Evolutionary conservation across 2,329 filamentous ascomycete genomes (phyloP).

Genomic region (Claviceps sp.): DNA sequence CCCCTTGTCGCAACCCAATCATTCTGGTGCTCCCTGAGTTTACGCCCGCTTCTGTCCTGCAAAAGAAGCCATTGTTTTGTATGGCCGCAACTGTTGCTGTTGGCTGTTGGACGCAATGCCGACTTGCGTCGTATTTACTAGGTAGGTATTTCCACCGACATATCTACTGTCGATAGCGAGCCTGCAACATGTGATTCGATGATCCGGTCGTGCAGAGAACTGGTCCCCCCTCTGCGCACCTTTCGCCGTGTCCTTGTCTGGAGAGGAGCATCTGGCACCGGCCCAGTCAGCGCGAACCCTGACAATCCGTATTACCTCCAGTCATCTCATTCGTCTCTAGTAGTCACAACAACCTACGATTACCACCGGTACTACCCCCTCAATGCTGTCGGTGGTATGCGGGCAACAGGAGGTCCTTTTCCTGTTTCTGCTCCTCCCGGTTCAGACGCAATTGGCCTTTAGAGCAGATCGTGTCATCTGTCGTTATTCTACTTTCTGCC

Average conservation of each 20-base stretch:
- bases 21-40: not conserved
- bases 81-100: not conserved
- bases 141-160: conserved; percentile 2
- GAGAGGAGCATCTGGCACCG: not conserved
- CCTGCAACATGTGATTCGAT: conserved; percentile 2
- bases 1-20: not conserved
- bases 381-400: not conserved
- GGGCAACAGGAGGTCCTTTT: not conserved
- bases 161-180: not conserved
- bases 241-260: not conserved
- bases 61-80: not conserved
- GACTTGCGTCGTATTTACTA: conserved; percentile 2
- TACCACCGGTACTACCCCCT: not conserved
- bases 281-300: conserved; percentile 2
- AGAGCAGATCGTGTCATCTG: not conserved
- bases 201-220: not conserved
- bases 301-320: conserved; percentile 1
- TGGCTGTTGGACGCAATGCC: not conserved
- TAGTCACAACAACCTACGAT: conserved; percentile 6
- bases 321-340: conserved; percentile 3
- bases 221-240: not conserved
- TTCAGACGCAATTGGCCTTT: not conserved
- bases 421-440: not conserved
- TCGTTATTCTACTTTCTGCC: not conserved
- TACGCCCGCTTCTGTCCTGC: not conserved